Percentiles rank a stretch among this genome's conserved stretches.
phyloP scores from a whole-genome alignment of 1,284 basidiomycete species.

The Dichomitus squalens region DNA sequence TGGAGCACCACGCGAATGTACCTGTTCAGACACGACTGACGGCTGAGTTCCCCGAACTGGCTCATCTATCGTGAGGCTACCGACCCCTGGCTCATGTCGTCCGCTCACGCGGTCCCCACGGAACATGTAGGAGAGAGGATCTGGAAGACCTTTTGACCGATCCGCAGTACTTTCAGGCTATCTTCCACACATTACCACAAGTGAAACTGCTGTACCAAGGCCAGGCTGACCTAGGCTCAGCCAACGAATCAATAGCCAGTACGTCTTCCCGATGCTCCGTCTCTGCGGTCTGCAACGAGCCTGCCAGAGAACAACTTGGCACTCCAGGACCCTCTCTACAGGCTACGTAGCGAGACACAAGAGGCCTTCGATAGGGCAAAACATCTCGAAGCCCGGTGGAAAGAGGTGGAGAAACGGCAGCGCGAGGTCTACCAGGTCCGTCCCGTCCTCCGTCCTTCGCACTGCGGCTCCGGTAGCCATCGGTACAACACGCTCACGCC shows the following conservation, averaged over 20 bases:
- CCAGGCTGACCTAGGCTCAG: slow-evolving; percentile 76
- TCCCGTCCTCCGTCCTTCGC: background rate
- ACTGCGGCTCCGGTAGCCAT: background rate
- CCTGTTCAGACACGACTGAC: slow-evolving; percentile 51
- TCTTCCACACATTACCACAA: slow-evolving; percentile 76
- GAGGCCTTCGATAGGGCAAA: slow-evolving; percentile 86
- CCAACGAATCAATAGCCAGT: slow-evolving; percentile 87
- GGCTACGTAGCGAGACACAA: slow-evolving; percentile 77
- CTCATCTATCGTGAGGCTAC: slow-evolving; percentile 61
- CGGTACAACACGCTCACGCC: slow-evolving; percentile 1
- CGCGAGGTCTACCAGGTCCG: slow-evolving; percentile 83
- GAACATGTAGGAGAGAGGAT: slow-evolving; percentile 66
- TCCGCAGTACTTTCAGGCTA: slow-evolving; percentile 83
- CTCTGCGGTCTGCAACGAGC: background rate
- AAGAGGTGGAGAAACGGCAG: slow-evolving; percentile 84
- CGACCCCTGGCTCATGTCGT: background rate
- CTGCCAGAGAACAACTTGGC: slow-evolving; percentile 70
- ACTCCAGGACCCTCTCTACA: slow-evolving; percentile 73
- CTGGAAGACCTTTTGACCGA: slow-evolving; percentile 87
- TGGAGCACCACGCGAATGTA: slow-evolving; percentile 8
- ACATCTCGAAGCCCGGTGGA: slow-evolving; percentile 78
- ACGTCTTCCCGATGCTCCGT: slow-evolving; percentile 33
- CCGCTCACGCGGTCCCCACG: background rate
- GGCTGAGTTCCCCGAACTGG: slow-evolving; percentile 70
- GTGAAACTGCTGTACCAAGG: slow-evolving; percentile 76